Percentiles rank a stretch among this genome's conserved stretches.
Conservation (phyloP, 208 protist genomes). For the Crithidia expoeki region DNA sequence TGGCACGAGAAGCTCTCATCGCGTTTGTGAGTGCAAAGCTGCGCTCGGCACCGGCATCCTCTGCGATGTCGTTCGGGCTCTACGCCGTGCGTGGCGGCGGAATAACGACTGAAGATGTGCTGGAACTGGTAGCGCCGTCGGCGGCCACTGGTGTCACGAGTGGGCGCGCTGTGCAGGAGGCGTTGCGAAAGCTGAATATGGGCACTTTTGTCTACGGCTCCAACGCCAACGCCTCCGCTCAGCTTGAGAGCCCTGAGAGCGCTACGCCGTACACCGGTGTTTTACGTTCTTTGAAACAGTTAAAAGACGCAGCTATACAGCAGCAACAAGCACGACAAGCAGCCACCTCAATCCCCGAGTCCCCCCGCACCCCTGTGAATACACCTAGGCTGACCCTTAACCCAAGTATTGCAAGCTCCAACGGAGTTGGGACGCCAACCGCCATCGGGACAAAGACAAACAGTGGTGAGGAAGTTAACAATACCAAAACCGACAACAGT, state of each 20-base stretch:
- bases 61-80: slow-evolving; percentile 35
- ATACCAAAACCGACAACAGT: not conserved
- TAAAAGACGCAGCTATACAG: slow-evolving; percentile 2
- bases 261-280: slow-evolving; percentile 11
- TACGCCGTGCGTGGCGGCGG: slow-evolving; percentile 41
- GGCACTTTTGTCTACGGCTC: slow-evolving; percentile 4
- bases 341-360: not conserved
- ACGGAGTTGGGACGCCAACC: too few species aligned
- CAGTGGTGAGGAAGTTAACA: not conserved
- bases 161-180: slow-evolving; percentile 14
- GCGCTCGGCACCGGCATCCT: slow-evolving; percentile 28
- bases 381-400: not conserved
- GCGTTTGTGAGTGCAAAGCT: slow-evolving; percentile 53
- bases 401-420: not conserved
- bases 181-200: not conserved
- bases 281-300: not conserved
- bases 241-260: not conserved
- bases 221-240: not conserved
- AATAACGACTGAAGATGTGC: slow-evolving; percentile 5
- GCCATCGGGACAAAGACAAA: too few species aligned
- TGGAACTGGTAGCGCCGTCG: slow-evolving; percentile 36
- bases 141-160: not conserved
- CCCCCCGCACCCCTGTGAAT: not conserved
- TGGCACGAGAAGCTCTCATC: slow-evolving; percentile 37
- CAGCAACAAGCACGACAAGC: not conserved